Evolutionary conservation across 2,329 filamentous ascomycete species (phyloP), one percentile per base, ranked within the genome.

Genomic region (Penicillium oxalicum): DNA sequence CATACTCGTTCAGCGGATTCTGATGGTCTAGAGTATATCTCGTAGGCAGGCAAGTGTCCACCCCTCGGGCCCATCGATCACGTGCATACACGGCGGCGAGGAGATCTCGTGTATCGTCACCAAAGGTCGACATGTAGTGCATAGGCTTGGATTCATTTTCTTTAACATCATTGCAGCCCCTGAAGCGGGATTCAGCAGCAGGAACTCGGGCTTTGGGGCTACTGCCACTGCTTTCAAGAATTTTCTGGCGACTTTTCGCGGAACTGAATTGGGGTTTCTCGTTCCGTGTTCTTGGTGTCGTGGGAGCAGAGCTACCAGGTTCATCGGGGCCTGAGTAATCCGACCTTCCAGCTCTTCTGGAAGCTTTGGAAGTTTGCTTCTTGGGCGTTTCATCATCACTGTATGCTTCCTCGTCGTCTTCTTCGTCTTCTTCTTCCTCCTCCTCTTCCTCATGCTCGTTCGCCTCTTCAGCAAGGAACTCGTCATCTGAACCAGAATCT

Each of bases 21-120:
- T 54, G 52, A 55, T 44, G 52, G 40, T 66, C 60, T 52, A 74
- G 54, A 12, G 65, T 67, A 35, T 59, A 57, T 8, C 74, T 71
- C 47, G 68, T 74, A 4, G 80, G 81, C 37, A 82, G 68, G 3
- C 74, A 75, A 9, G 73, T 68, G 51, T 82, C 74, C 8, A 69
- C 54, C 0, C 66, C 66, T 28, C 59, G 53, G 27, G 51, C 60
- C 79, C 79, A 83, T 41, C 70, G 68, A 47, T 78, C 74, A 45
- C 76, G 70, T 12, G 74, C 71, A 53, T 70, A 66, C 5, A 79
- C 49, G 4, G 77, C 63, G 8, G 74, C 70, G 13, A 69, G 63
- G n/a, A 78, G 57, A 50, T 81, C 78, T 13, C 75, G 70, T 11
- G 70, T 60, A 26, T 70, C 71, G 2, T 74, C 70, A 4, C 80